These are phyloP conservation scores for Stemphylium lycopersici DNA, from an alignment of 2,329 filamentous ascomycete genomes.

Conservation along the genomic window DNA sequence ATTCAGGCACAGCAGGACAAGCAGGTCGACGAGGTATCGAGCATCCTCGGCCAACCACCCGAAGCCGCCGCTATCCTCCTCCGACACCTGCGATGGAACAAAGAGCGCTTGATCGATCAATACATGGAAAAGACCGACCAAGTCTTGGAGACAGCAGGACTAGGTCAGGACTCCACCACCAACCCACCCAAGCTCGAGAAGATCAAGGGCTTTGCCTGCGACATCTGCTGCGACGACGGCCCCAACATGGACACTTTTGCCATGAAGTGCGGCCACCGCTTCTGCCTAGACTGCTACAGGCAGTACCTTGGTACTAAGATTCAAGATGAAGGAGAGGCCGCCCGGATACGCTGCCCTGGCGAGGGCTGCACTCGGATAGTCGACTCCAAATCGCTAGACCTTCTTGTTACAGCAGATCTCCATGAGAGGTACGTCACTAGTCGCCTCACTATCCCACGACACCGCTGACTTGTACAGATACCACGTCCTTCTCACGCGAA, in stretches of 20 bases:
- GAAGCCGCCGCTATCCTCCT: slow-evolving; percentile 91
- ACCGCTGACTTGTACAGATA: slow-evolving; percentile 63
- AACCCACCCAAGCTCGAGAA: slow-evolving; percentile 70
- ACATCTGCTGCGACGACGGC: slow-evolving; percentile 94
- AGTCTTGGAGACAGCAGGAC: slow-evolving; percentile 81
- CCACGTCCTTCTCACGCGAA: slow-evolving; percentile 83
- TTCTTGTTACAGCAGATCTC: slow-evolving; percentile 68
- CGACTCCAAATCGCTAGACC: slow-evolving; percentile 83
- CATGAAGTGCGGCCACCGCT: slow-evolving; percentile 93
- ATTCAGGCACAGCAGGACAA: slow-evolving; percentile 85
- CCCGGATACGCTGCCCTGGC: slow-evolving; percentile 89
- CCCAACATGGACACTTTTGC: slow-evolving; percentile 81
- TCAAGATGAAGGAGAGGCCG: slow-evolving; percentile 91
- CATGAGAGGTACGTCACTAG: slow-evolving; percentile 57
- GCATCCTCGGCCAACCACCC: slow-evolving; percentile 85
- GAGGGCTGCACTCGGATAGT: slow-evolving; percentile 88
- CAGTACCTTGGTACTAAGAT: slow-evolving; percentile 95
- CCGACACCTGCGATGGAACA: slow-evolving; percentile 92
- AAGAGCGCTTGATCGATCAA: slow-evolving; percentile 89
- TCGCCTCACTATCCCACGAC: background rate
- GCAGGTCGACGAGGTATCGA: slow-evolving; percentile 87
- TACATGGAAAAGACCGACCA: slow-evolving; percentile 90
- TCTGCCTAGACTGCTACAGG: slow-evolving; percentile 89
- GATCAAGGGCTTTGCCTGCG: slow-evolving; percentile 81
- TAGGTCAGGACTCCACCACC: slow-evolving; percentile 61